Conservation (phyloP, 352 stramenopile species). For the Phytophthora pinifolia region DNA sequence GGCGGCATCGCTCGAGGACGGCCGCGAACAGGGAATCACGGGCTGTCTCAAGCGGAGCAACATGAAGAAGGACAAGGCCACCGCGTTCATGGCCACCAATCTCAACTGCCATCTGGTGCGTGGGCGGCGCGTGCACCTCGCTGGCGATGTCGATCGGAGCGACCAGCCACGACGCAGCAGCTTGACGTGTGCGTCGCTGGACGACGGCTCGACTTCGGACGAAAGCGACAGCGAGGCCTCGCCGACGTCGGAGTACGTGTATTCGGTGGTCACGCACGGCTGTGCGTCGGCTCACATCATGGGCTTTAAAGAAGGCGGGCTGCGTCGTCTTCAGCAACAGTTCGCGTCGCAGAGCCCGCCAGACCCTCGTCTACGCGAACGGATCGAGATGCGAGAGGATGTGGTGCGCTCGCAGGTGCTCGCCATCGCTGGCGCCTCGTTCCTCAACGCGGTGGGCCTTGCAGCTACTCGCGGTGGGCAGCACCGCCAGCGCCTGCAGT, state of each 20-base stretch:
- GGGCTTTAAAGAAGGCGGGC: conserved; percentile 83
- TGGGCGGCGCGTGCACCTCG: conserved; percentile 54
- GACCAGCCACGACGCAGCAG: conserved; percentile 26
- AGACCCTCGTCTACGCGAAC: conserved; percentile 52
- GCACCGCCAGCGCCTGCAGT: conserved; percentile 56
- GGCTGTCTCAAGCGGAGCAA: conserved; percentile 83
- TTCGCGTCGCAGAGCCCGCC: conserved; percentile 43
- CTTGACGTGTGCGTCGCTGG: conserved; percentile 31
- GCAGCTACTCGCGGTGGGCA: conserved; percentile 54
- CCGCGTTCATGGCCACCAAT: conserved; percentile 88
- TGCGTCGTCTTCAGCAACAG: conserved; percentile 59
- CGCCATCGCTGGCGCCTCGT: conserved; percentile 67
- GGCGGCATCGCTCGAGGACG: conserved; percentile 66
- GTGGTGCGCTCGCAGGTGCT: conserved; percentile 79
- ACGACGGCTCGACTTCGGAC: conserved; percentile 34
- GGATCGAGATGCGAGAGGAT: conserved; percentile 81
- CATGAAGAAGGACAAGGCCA: conserved; percentile 85
- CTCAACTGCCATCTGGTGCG: conserved; percentile 82
- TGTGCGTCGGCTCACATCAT: conserved; percentile 77
- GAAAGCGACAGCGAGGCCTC: conserved; percentile 41
- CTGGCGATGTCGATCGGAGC: conserved; percentile 31
- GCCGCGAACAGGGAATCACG: conserved; percentile 81
- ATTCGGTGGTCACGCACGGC: conserved; percentile 78
- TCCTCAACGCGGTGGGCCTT: conserved; percentile 69
- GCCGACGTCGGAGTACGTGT: conserved; percentile 48